Evolutionary conservation across 2,329 filamentous ascomycete species (phyloP), one percentile per base, ranked within the genome.

Genomic region (Diaporthe amygdali): DNA sequence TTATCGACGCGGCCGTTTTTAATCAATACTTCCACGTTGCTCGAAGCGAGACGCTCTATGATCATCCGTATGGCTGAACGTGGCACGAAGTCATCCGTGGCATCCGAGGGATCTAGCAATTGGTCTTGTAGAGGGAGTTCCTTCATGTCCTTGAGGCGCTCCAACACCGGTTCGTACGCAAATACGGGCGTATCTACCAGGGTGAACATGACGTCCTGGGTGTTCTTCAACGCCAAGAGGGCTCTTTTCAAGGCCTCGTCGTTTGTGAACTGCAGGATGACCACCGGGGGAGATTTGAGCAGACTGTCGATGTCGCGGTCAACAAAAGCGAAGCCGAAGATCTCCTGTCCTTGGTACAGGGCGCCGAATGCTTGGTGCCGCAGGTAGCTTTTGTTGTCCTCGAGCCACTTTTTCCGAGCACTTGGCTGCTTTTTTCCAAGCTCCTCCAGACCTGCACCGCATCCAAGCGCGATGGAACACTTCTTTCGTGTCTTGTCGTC

Each of bases 161-260:
- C 79, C 5, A 94, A 77, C 1, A 94, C 84, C 0, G 92, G 92
- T 68, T 93, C 90, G 69, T 90, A 93, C 0, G 92, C 89, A 76
- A 94, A 94, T 0, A 91, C 85, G 0, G 92, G 84, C 0, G 92
- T 91, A 51, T 93, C 87, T 0, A 94, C 87, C 2, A 90, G 79
- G 0, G 91, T 77, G 54, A 94, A 90, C 2, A 76, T 77, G 3
- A 88, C 66, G 0, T 73, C 47, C 44, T 32, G 56, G 0, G 78
- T 74, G 0, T 76, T 69, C 9, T 83, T 80, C 8, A 91, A 75
- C 0, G 80, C 83, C 0, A 81, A 51, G 0, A 94, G 75, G 0
- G 87, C 82, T 9, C 84, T 85, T 0, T 79, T 76, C 1, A 92
- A 73, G 0, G 85, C 84, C 0, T 77, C 72, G 2, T 80, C 77